Percentiles rank a stretch among this genome's conserved stretches.
phyloP scores from a whole-genome alignment of 163 green algal species.

The Chlamydomonas reinhardtii region DNA sequence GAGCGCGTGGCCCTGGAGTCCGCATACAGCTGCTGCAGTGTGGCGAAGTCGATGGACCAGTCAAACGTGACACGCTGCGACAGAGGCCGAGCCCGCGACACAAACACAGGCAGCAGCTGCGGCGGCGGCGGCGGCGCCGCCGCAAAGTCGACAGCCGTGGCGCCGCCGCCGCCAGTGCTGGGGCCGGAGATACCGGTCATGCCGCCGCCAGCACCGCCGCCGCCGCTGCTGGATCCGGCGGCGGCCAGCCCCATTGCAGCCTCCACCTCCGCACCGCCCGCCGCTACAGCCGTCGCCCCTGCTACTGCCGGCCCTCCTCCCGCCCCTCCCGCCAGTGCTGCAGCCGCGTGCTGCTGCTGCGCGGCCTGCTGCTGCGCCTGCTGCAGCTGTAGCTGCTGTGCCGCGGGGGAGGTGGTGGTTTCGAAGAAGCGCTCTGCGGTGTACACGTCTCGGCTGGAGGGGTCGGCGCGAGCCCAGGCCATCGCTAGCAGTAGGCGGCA shows the following conservation, averaged over 20 bases:
- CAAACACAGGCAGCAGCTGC: background rate
- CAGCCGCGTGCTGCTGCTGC: background rate
- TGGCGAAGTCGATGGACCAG: conserved; percentile 50
- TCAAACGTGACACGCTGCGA: conserved; percentile 44
- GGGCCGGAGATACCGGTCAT: too few species aligned
- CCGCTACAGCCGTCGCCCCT: background rate
- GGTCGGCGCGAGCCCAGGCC: conserved; percentile 29
- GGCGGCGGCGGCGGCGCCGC: background rate
- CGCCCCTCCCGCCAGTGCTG: background rate
- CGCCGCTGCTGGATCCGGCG: too few species aligned
- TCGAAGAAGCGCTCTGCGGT: conserved; percentile 35
- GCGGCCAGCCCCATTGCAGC: too few species aligned
- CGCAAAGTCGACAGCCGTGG: background rate
- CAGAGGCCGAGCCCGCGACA: background rate
- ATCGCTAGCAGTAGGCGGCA: conserved; percentile 33
- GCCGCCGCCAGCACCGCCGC: too few species aligned
- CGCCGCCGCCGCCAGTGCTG: background rate
- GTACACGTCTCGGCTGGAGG: conserved; percentile 42
- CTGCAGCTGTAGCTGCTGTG: background rate
- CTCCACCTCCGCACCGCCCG: background rate
- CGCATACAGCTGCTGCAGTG: conserved; percentile 43
- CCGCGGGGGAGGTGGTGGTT: background rate
- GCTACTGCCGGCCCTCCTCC: background rate
- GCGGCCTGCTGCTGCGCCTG: background rate
- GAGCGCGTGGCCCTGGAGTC: conserved; percentile 28